These are phyloP conservation scores for Pelargonium fulgidum DNA, from an alignment of 441 rosid species.

Conservation along the genomic window DNA sequence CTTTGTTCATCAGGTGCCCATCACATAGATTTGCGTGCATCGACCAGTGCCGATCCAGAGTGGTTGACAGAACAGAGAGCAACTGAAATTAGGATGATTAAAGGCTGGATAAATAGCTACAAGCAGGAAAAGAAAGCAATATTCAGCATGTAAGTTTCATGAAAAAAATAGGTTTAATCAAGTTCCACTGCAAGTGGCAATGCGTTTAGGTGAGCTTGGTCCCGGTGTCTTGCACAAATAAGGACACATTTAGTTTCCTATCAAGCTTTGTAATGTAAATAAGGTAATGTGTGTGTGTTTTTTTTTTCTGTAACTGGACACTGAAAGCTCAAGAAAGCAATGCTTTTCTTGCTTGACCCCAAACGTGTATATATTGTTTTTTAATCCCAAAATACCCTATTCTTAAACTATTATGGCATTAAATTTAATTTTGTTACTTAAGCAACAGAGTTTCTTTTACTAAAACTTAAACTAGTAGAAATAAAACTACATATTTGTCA, in stretches of 20 bases:
- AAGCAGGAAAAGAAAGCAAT: conserved; percentile 29
- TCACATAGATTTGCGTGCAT: conserved; percentile 69
- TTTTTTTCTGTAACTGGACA: no score
- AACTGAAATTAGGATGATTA: conserved; percentile 55
- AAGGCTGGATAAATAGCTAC: conserved; percentile 59
- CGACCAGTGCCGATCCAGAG: conserved; percentile 58
- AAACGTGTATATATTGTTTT: no score
- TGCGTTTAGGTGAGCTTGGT: background rate
- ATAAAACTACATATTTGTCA: no score
- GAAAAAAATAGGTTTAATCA: background rate
- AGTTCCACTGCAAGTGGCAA: background rate
- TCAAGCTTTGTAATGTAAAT: background rate
- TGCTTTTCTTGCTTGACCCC: no score
- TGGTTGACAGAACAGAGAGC: conserved; percentile 72
- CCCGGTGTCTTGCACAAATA: background rate
- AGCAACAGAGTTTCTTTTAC: no score
- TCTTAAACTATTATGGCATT: no score
- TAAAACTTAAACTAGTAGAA: no score
- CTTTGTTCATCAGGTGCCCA: conserved; percentile 54
- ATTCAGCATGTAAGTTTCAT: conserved; percentile 21
- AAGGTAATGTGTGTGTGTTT: background rate
- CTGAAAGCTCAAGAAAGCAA: no score
- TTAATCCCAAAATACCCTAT: no score
- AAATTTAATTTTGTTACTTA: no score
- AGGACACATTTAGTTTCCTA: background rate